A percentile compares a stretch with the other conserved stretches of the same genome.
These are phyloP conservation scores for Amanita inopinata DNA, from an alignment of 768 basidiomycete species.

Conservation along the genomic window DNA sequence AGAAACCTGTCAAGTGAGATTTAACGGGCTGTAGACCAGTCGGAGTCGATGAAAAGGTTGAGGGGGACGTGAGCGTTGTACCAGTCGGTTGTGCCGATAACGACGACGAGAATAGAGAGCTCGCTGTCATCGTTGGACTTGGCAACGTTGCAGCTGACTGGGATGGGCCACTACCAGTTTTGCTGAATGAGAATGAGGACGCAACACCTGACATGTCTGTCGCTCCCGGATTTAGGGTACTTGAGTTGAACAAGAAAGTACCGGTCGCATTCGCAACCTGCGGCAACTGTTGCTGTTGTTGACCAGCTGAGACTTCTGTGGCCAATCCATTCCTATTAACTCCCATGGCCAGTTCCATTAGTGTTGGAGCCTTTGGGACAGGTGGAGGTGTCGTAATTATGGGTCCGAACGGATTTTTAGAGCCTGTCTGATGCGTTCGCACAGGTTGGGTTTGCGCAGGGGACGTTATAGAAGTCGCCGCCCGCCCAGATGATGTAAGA, in stretches of 20 bases:
- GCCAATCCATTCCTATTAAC: neutral
- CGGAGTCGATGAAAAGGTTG: slow-evolving; percentile 20
- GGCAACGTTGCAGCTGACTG: slow-evolving; percentile 25
- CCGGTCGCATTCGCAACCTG: slow-evolving; percentile 17
- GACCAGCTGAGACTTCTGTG: slow-evolving; percentile 7
- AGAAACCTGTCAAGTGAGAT: slow-evolving; percentile 41
- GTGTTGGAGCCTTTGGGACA: slow-evolving; percentile 67
- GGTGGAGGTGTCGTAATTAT: slow-evolving; percentile 53
- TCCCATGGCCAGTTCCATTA: slow-evolving; percentile 69
- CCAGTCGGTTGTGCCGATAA: slow-evolving; percentile 37
- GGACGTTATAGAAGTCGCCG: slow-evolving; percentile 21
- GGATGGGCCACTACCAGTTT: slow-evolving; percentile 18
- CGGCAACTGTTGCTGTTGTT: slow-evolving; percentile 15
- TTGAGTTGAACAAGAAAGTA: slow-evolving; percentile 29
- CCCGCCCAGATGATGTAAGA: slow-evolving; percentile 30
- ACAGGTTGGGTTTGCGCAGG: slow-evolving; percentile 52
- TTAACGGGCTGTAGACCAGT: slow-evolving; percentile 23
- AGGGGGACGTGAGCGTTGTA: slow-evolving; percentile 17
- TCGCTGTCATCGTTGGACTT: slow-evolving; percentile 32
- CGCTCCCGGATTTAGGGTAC: slow-evolving; percentile 34
- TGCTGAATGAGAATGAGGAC: slow-evolving; percentile 54
- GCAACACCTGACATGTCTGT: slow-evolving; percentile 61
- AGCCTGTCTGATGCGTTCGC: slow-evolving; percentile 85
- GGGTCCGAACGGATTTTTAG: slow-evolving; percentile 89
- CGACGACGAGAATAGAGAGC: slow-evolving; percentile 36